Percentiles rank a stretch among this genome's conserved stretches.
These are phyloP conservation scores for Pugionium cornutum DNA, from an alignment of 345 rosid genomes.

Conservation along the genomic window DNA sequence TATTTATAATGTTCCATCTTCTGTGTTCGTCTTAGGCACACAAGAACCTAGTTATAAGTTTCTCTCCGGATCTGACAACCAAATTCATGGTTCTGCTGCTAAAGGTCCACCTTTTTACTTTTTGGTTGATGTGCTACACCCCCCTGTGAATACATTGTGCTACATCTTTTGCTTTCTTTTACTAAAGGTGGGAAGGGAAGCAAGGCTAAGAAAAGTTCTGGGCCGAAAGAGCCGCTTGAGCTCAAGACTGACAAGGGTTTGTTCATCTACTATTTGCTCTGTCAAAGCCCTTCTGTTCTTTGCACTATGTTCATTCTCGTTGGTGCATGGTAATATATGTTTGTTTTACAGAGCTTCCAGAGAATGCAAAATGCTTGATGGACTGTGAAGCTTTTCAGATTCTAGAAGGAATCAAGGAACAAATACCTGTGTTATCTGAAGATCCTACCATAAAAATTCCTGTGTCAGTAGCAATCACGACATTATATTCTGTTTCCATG, in stretches of 20 bases:
- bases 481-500: slow-evolving; percentile 14
- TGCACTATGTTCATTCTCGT: slow-evolving; percentile 5
- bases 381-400: slow-evolving; percentile 80
- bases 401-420: slow-evolving; percentile 75
- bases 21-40: slow-evolving; percentile 29
- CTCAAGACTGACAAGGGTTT: slow-evolving; percentile 64
- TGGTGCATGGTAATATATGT: slow-evolving; percentile 7
- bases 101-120: slow-evolving; percentile 43
- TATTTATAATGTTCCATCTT: background rate
- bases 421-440: slow-evolving; percentile 66
- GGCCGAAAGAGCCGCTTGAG: slow-evolving; percentile 60
- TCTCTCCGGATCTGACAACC: slow-evolving; percentile 43
- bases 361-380: slow-evolving; percentile 70
- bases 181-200: slow-evolving; percentile 60
- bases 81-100: slow-evolving; percentile 36
- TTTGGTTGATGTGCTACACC: background rate
- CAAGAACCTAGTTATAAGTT: slow-evolving; percentile 29
- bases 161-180: background rate
- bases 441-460: slow-evolving; percentile 84
- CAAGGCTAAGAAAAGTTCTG: slow-evolving; percentile 47
- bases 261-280: slow-evolving; percentile 5
- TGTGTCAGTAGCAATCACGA: slow-evolving; percentile 48
- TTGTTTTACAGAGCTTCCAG: slow-evolving; percentile 70
- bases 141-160: slow-evolving; percentile 11
- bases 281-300: background rate